Evolutionary conservation across 208 protist genomes (phyloP), one percentile per base, ranked within the genome.

Genomic region (Kentomonas sorsogonicus): DNA sequence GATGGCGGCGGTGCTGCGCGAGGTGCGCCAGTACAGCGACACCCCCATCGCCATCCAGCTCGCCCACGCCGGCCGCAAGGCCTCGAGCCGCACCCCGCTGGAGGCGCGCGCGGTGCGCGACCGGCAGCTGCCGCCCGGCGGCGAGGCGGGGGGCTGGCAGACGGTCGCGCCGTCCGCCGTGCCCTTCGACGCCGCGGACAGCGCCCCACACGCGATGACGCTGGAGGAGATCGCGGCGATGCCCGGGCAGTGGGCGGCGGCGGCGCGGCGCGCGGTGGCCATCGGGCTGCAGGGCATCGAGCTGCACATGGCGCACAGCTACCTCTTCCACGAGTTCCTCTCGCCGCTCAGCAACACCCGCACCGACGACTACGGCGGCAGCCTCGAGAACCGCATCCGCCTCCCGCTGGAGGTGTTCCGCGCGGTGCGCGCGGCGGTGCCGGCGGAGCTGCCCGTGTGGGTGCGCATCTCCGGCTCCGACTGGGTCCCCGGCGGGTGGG

Each of bases 331-430:
- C 57, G 55, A 92, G 61, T 96, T 94, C 45, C 53, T 91, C 22
- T 74, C 63, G 13, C 26, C 41, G 23, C 53, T 70, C 23, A 76
- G 69, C 10, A 96, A 96, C 68, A 55, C 69, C 25, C 79, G 89
- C 53, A 93, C 72, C 22, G 89, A 94, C 48, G 67, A 80, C 58
- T 96, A 86, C 69, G 89, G 89, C 48, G 89, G 89, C 47, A 67
- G 54, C 39, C 66, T 85, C 36, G 73, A 86, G 63, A 89, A 91
- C 59, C 69, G 89, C 41, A 77, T 79, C 15, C 72, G 79, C n/a
- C 77, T 94, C 36, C 65, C 74, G n/a, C 38, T 89, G 26, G 72
- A 89, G 72, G 69, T 92, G 20, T 74, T 94, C 43, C 46, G 69
- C 38, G 63, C 56, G 18, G 70, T 83, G 53, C 44, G 58, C 10